Base-by-base conservation (phyloP, 352 stramenopile species). In the Globisporangium mamillatum region DNA sequence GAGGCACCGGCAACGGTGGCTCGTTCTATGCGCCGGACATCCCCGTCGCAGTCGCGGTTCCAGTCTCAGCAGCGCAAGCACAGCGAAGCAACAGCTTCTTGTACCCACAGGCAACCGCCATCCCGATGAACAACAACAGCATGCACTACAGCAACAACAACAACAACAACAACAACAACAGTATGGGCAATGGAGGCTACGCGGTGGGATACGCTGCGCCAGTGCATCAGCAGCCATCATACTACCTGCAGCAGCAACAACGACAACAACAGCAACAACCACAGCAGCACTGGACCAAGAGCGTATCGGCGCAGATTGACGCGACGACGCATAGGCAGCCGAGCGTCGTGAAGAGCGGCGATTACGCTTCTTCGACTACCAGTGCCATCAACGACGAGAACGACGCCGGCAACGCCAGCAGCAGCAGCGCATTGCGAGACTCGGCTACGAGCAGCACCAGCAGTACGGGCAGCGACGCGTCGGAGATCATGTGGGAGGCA, bases 401-500 rank as follows among this genome's bases (percentile, higher is more conserved):
- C n/a, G 38, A 60, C 14, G 57, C 29, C 4, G 25, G 56, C 32
- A 60, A 55, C 20, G 36, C 16, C 27, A 53, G 20, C 25, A 54
- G 20, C 25, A 54, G n/a, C 29, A 57, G 63, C 20, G 67, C 59
- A 32, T 38, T 25, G 46, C 46, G 67, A 63, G 66, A 62, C 18
- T 50, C 69, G 20, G 14, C 57, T 8, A 16, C 38, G 38, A 48
- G 38, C 38, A 48, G 38, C 4, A 48, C 38, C 56, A 44, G 64
- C 44, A 41, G 41, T 14, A 25, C 67, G 24, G 48, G 41, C 29
- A 55, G 54, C 25, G 24, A 52, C 18, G 14, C 80, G 3, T 77
- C 86, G 2, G 78, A 89, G 20, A 74, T 69, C 3, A 90, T 90
- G 81, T 92, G 81, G 81, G 81, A 88, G 56, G 84, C 81, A 16